Conservation (phyloP, 306 rosid species). For the Malus asiatica region DNA sequence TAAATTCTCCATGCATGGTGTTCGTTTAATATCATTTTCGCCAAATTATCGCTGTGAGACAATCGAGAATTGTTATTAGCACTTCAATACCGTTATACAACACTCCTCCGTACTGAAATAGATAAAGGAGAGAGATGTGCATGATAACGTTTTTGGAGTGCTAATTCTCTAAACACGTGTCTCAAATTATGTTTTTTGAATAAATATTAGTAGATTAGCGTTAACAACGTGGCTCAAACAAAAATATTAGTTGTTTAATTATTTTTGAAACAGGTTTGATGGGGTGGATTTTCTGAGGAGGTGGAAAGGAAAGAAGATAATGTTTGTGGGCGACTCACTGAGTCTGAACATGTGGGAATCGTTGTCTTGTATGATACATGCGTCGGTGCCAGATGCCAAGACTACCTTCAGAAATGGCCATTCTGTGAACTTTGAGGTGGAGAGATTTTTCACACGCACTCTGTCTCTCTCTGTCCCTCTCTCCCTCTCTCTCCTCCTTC, state of each 20-base stretch:
- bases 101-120: no score
- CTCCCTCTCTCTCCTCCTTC: background rate
- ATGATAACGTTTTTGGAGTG: no score
- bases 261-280: slow-evolving; percentile 41
- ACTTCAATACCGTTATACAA: no score
- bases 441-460: background rate
- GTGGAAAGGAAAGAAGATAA: slow-evolving; percentile 86
- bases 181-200: no score
- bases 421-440: slow-evolving; percentile 62
- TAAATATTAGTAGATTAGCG: no score
- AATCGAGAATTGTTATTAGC: no score
- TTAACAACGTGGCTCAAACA: no score
- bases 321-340: slow-evolving; percentile 99
- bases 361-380: slow-evolving; percentile 69
- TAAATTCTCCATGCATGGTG: no score
- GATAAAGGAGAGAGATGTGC: no score
- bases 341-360: slow-evolving; percentile 99
- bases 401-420: slow-evolving; percentile 42
- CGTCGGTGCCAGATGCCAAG: slow-evolving; percentile 73
- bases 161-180: no score
- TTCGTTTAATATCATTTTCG: no score
- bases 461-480: background rate
- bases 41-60: no score
- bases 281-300: slow-evolving; percentile 53
- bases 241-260: background rate